Evolutionary conservation across 163 green algal genomes (phyloP), one percentile per base, ranked within the genome.

Genomic region (Scenedesmus sp.): DNA sequence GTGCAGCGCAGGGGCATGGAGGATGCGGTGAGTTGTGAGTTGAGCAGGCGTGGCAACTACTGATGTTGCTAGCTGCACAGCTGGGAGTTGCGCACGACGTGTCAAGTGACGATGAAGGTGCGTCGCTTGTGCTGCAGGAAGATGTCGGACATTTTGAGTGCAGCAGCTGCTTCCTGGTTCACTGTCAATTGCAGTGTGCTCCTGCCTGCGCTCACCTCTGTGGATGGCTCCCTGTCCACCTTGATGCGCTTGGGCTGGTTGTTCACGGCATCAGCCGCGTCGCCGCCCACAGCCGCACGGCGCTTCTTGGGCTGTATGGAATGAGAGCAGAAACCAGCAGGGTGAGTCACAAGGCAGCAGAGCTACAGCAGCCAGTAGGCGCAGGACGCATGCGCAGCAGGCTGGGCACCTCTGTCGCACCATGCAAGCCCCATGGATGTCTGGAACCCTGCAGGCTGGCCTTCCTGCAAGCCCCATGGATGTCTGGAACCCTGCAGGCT

Each of bases 231-330:
- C 65, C 37, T 37, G 78, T 84, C 78, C 0, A 3, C 30, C 42
- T 4, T 37, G 20, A 84, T 59, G 42, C 78, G 78, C 78, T 84
- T 84, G 78, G 78, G 65, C 30, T 2, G 2, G 65, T 76, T 76
- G 65, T 76, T 76, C 65, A 76, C 65, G 16, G 30, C 65, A n/a
- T 76, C 65, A 40, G 65, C 65, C 65, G 18, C 65, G 9, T 30
- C 40, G 65, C 65, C 65, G 65, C 65, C 40, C 7, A 76, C 49
- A n/a, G 33, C 33, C 40, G 10, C 72, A 18, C 72, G 70, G 33
- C 85, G 85, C 72, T 90, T 90, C 85, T 90, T 90, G 35, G 72
- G 70, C 72, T 87, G 81, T 53, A 53, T n/a, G n/a, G n/a, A n/a
- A n/a, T n/a, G n/a, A n/a, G n/a, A n/a, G n/a, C n/a, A n/a, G 40